Conservation (phyloP, 108 stramenopile genomes). For the Pseudonitzschia pungens region DNA sequence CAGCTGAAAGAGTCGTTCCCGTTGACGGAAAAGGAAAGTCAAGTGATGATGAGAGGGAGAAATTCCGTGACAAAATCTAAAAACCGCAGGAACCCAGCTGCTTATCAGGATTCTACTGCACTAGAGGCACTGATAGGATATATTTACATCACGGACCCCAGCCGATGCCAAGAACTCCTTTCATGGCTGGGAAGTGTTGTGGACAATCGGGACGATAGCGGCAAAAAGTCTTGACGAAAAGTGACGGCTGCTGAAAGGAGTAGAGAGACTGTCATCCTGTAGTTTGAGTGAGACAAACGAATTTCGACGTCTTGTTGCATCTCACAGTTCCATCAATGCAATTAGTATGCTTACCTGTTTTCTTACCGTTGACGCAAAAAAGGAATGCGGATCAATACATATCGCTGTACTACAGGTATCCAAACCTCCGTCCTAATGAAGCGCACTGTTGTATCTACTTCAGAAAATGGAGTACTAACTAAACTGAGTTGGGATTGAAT, state of each 20-base stretch:
- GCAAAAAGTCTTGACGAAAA: not conserved
- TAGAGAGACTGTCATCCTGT: too few relatives aligned
- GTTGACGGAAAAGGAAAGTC: slow-evolving; percentile 56
- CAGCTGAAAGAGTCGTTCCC: slow-evolving; percentile 52
- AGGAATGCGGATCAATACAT: too few relatives aligned
- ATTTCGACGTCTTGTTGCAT: too few relatives aligned
- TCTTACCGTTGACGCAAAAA: too few relatives aligned
- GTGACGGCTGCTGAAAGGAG: not conserved
- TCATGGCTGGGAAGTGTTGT: slow-evolving; percentile 39
- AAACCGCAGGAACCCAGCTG: slow-evolving; percentile 47
- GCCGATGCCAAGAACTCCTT: slow-evolving; percentile 64
- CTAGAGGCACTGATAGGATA: slow-evolving; percentile 85
- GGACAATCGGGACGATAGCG: not conserved
- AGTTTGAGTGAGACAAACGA: too few relatives aligned
- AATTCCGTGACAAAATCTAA: slow-evolving; percentile 58
- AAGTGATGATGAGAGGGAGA: slow-evolving; percentile 69
- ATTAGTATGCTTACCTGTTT: too few relatives aligned
- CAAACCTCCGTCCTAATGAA: too few relatives aligned
- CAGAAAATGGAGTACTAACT: too few relatives aligned
- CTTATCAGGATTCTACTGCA: slow-evolving; percentile 85
- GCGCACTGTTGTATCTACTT: too few relatives aligned
- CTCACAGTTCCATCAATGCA: too few relatives aligned
- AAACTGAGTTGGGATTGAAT: too few relatives aligned
- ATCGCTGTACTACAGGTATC: too few relatives aligned
- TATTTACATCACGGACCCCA: slow-evolving; percentile 61